These are phyloP conservation scores for Zymoseptoria crescenta DNA, from an alignment of 2,329 filamentous ascomycete species.

Conservation along the genomic window DNA sequence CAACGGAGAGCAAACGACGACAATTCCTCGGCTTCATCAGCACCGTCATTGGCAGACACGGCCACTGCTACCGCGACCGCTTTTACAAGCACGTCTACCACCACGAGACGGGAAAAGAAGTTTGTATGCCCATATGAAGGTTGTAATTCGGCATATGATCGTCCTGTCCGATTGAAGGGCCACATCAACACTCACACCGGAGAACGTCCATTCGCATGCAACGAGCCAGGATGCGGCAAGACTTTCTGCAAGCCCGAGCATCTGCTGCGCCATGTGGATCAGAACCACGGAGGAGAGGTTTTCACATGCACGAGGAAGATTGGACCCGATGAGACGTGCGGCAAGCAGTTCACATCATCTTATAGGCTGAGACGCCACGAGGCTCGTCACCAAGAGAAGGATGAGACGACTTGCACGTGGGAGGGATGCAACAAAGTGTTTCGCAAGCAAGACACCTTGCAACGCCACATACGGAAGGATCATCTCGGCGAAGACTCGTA, in stretches of 20 bases:
- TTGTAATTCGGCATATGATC: conserved; percentile 80
- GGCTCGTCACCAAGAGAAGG: conserved; percentile 68
- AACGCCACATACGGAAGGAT: conserved; percentile 69
- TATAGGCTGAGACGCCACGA: conserved; percentile 70
- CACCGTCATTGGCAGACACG: conserved; percentile 8
- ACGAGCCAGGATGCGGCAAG: conserved; percentile 65
- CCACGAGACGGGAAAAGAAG: conserved; percentile 57
- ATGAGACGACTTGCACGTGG: conserved; percentile 37
- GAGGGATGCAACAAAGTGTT: conserved; percentile 74
- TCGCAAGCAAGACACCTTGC: conserved; percentile 77
- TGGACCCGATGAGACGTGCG: conserved; percentile 50
- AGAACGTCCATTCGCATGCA: conserved; percentile 70
- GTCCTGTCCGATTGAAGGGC: conserved; percentile 69
- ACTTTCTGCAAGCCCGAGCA: conserved; percentile 81
- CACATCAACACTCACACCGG: conserved; percentile 82
- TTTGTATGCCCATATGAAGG: conserved; percentile 65
- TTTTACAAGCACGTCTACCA: conserved; percentile 16
- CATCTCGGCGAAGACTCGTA: conserved; percentile 68
- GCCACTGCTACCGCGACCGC: conserved; percentile 8
- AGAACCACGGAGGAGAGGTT: conserved; percentile 65
- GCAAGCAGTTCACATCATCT: conserved; percentile 72
- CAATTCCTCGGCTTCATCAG: conserved; percentile 4
- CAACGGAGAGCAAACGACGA: conserved; percentile 5
- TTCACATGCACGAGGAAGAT: conserved; percentile 57
- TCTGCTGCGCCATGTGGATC: conserved; percentile 75